Evolutionary conservation across 1,284 basidiomycete species (phyloP).

Genomic region (Puccinia polysora): DNA sequence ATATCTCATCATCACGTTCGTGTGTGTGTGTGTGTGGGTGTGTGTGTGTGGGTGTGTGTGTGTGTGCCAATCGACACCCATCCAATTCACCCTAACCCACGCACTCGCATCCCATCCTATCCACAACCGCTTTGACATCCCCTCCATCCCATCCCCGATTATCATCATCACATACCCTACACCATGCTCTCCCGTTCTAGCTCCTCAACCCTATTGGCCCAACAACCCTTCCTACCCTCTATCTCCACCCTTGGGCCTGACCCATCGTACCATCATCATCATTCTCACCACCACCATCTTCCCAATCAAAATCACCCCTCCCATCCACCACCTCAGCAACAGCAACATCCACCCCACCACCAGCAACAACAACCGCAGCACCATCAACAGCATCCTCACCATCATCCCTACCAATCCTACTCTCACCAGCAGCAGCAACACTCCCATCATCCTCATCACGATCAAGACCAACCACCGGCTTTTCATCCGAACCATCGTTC

Average conservation of each 20-base stretch:
- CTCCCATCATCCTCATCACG: neutral
- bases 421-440: slow-evolving; percentile 46
- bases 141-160: no score
- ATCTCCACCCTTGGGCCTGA: slow-evolving; percentile 52
- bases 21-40: no score
- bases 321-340: slow-evolving; percentile 44
- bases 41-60: no score
- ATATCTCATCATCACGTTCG: no score
- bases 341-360: slow-evolving; percentile 46
- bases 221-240: slow-evolving; percentile 50
- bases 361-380: slow-evolving; percentile 3
- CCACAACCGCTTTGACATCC: no score
- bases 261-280: slow-evolving; percentile 27
- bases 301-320: no score
- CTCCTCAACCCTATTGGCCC: slow-evolving; percentile 22
- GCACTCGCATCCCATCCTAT: no score
- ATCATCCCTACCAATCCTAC: slow-evolving; percentile 44
- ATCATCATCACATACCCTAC: no score
- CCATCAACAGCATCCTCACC: neutral
- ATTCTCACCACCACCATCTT: slow-evolving; percentile 42
- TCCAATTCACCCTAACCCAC: no score
- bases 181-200: slow-evolving; percentile 38
- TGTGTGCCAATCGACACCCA: no score
- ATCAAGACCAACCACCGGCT: slow-evolving; percentile 42
- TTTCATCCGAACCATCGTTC: neutral